Evolutionary conservation across 2,329 filamentous ascomycete species (phyloP).

Genomic region (Monosporascus cannonballus): DNA sequence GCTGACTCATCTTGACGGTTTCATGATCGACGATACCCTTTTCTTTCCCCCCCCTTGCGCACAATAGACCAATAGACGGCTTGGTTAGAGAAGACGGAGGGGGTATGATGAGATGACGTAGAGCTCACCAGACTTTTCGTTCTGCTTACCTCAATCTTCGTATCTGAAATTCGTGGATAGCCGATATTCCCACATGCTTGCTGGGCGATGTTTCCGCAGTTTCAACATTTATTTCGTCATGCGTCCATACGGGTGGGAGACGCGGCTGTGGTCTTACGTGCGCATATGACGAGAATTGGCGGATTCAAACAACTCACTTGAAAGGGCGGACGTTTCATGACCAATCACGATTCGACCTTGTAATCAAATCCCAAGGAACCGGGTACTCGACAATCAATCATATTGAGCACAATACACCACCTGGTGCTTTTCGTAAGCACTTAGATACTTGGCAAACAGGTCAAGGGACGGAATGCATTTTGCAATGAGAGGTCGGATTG

Average conservation of each 20-base stretch:
- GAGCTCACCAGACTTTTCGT: too few relatives aligned
- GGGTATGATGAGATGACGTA: too few relatives aligned
- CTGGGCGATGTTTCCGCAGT: too few relatives aligned
- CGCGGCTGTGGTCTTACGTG: neutral
- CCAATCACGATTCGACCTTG: neutral
- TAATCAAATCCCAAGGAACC: neutral
- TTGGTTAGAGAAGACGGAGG: neutral
- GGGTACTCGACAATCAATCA: neutral
- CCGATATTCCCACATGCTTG: too few relatives aligned
- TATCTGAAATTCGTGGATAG: too few relatives aligned
- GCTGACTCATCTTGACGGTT: neutral
- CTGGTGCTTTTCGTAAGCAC: too few relatives aligned
- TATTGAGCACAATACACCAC: too few relatives aligned
- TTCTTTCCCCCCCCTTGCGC: neutral
- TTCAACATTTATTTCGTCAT: too few relatives aligned
- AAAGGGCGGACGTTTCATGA: neutral
- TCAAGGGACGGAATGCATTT: too few relatives aligned
- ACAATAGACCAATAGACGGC: neutral
- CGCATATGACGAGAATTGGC: neutral
- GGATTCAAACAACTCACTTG: neutral
- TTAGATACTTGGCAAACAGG: too few relatives aligned
- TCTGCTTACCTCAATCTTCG: too few relatives aligned
- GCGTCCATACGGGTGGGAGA: neutral
- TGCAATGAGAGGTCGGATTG: too few relatives aligned
- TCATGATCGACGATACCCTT: neutral